A percentile compares a stretch with the other conserved stretches of the same genome.
Evolutionary conservation across 2,329 filamentous ascomycete species (phyloP).

Genomic region (Blumeria hordei): DNA sequence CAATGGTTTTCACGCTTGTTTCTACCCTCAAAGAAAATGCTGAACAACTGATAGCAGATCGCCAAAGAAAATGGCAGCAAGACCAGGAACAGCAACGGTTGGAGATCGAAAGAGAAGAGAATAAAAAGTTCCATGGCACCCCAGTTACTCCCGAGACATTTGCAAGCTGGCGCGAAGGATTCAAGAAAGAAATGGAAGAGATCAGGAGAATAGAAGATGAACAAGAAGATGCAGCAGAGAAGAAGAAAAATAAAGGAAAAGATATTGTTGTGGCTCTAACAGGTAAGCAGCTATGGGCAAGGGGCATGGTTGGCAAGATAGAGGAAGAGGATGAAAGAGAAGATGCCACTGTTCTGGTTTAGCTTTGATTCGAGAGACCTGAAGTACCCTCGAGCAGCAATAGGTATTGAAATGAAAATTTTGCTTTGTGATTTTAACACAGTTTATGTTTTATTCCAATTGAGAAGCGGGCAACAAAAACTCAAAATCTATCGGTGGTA

Average conservation of each 20-base stretch:
- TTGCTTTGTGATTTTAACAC: no score
- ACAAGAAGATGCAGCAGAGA: constrained; percentile 54
- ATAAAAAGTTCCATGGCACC: constrained; percentile 85
- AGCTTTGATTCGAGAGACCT: no score
- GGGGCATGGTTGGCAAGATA: constrained; percentile 40
- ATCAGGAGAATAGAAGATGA: constrained; percentile 42
- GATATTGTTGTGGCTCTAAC: constrained; percentile 47
- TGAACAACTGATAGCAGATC: constrained; percentile 59
- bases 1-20: constrained; percentile 86
- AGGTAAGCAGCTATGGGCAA: constrained; percentile 57
- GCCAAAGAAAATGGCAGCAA: constrained; percentile 38
- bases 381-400: no score
- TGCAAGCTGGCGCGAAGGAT: constrained; percentile 55
- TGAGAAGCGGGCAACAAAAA: no score
- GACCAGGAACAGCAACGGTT: constrained; percentile 28
- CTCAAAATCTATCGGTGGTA: no score
- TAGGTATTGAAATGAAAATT: no score
- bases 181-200: constrained; percentile 62
- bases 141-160: constrained; percentile 75
- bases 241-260: constrained; percentile 55
- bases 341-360: no score
- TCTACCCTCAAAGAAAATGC: constrained; percentile 71
- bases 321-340: constrained; percentile 35
- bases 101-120: constrained; percentile 67
- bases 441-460: no score